Conservation (phyloP, 176 grass and related monocot species). For the Leersia perrieri region DNA sequence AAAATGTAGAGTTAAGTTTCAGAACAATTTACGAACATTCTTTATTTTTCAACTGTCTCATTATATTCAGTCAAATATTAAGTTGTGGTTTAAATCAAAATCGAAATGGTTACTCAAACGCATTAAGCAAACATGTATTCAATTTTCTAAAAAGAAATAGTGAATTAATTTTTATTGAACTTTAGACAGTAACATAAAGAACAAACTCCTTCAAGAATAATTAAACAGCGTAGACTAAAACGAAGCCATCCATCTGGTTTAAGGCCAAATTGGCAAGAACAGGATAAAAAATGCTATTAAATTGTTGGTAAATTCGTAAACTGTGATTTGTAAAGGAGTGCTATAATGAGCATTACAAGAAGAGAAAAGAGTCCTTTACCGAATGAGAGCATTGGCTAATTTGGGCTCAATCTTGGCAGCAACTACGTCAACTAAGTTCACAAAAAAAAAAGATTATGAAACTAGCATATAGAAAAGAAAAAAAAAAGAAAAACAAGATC, state of each 20-base stretch:
- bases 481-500: background rate
- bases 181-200: background rate
- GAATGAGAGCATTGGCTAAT: conserved; percentile 38
- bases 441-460: background rate
- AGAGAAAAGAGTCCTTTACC: conserved; percentile 14
- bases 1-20: background rate
- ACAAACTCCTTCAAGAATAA: background rate
- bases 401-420: conserved; percentile 40
- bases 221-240: background rate
- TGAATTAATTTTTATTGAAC: background rate
- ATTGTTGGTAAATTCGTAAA: background rate
- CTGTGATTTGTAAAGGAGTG: background rate
- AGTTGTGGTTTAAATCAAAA: background rate
- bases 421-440: conserved; percentile 45
- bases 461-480: background rate
- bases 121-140: background rate
- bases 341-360: no score
- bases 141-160: background rate
- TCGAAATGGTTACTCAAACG: background rate
- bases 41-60: background rate
- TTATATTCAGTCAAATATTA: background rate
- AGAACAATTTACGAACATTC: background rate
- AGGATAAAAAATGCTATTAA: background rate
- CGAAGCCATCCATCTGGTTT: background rate
- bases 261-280: background rate